These are phyloP conservation scores for Colletotrichum limetticola DNA, from an alignment of 2,329 filamentous ascomycete species.

Conservation along the genomic window DNA sequence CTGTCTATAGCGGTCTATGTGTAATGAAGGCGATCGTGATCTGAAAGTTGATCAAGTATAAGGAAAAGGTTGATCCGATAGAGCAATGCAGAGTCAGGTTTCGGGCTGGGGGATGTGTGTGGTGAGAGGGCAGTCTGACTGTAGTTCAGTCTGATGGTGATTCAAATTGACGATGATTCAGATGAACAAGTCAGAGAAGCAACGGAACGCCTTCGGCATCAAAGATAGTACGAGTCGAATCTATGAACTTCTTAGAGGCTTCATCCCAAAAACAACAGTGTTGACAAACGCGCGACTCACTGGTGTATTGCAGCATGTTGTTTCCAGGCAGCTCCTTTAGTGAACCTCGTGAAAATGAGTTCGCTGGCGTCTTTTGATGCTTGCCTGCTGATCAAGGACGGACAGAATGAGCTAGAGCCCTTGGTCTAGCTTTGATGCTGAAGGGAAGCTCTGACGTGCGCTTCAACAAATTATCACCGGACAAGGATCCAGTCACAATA, in stretches of 20 bases:
- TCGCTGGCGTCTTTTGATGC: neutral
- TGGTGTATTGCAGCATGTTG: conserved; percentile 17
- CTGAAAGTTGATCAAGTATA: neutral
- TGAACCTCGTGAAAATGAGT: neutral
- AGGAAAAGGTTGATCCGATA: neutral
- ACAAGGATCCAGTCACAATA: neutral
- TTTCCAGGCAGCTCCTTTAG: neutral
- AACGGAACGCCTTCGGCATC: conserved; percentile 1
- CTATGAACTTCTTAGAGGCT: neutral
- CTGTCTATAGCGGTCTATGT: neutral
- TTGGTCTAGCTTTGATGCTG: neutral
- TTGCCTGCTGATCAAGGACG: neutral
- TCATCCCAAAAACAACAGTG: neutral
- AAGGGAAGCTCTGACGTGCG: neutral
- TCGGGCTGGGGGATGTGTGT: neutral
- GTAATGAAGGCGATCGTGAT: neutral
- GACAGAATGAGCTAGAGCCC: neutral
- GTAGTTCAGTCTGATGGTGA: neutral
- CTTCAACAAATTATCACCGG: neutral
- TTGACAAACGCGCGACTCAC: neutral
- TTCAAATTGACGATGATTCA: neutral
- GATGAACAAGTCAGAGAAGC: conserved; percentile 4
- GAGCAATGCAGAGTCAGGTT: neutral
- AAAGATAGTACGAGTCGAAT: neutral
- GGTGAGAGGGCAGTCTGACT: neutral